Evolutionary conservation across 139 green algal species (phyloP).

Genomic region (Picochlorum costavermella): DNA sequence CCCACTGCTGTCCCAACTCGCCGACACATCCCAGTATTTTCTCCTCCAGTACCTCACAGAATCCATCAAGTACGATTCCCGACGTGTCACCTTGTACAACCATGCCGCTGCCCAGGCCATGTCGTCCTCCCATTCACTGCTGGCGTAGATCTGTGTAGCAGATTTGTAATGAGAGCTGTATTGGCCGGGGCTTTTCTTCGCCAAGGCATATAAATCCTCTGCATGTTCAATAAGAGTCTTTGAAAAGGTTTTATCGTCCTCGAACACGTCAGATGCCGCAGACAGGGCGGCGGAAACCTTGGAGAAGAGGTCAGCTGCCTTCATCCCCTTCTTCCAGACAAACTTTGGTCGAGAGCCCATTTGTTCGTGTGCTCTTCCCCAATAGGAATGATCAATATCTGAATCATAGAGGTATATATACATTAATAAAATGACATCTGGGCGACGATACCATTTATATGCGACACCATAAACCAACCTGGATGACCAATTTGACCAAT

Average conservation of each 20-base stretch:
- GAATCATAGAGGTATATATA: background rate
- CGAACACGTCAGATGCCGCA: constrained; percentile 9
- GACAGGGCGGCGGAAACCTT: constrained; percentile 15
- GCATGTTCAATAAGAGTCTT: constrained; percentile 30
- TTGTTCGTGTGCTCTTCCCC: constrained; percentile 23
- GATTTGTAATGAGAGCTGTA: constrained; percentile 32
- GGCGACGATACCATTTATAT: no score
- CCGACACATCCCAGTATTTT: constrained; percentile 9
- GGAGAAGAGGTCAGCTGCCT: constrained; percentile 14
- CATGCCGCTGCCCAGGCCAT: constrained; percentile 42
- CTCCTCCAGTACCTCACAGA: constrained; percentile 12
- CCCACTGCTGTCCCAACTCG: constrained; percentile 10
- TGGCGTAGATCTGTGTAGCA: constrained; percentile 23
- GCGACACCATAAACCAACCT: background rate
- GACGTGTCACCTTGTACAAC: constrained; percentile 35
- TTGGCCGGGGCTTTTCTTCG: constrained; percentile 21
- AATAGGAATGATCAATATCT: constrained; percentile 20
- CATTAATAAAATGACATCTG: no score
- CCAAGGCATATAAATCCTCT: constrained; percentile 37
- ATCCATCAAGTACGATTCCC: background rate
- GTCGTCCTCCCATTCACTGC: constrained; percentile 26
- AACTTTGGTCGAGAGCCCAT: constrained; percentile 8
- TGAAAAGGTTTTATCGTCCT: constrained; percentile 22
- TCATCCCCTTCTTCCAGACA: constrained; percentile 6
- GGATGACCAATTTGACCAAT: constrained; percentile 24